phyloP scores from a whole-genome alignment of 148 eudicot genomes.

The Chenopodium album region DNA sequence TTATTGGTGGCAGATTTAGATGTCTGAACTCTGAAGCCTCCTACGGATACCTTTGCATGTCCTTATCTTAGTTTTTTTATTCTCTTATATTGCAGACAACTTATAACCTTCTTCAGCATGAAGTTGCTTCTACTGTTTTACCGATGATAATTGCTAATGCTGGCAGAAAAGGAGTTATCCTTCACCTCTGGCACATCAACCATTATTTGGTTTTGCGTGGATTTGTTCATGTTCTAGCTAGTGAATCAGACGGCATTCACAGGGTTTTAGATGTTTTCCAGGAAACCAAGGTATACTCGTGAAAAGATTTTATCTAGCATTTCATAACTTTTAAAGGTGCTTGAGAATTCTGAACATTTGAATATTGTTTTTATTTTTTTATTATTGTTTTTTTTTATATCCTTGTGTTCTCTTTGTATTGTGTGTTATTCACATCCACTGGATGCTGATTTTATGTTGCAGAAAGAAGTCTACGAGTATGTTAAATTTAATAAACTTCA shows the following conservation, averaged over 20 bases:
- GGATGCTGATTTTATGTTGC: not conserved
- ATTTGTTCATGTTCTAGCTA: slow-evolving; percentile 48
- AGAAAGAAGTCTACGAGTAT: not conserved
- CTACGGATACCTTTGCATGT: not conserved
- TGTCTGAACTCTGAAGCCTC: not conserved
- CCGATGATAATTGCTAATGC: slow-evolving; percentile 53
- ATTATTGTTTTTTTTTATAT: not conserved
- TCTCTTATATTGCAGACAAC: slow-evolving; percentile 56
- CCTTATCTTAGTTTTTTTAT: not conserved
- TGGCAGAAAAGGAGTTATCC: slow-evolving; percentile 43
- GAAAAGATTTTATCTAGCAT: not conserved
- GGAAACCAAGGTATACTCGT: slow-evolving; percentile 63
- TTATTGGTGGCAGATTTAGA: not conserved
- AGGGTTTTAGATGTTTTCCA: slow-evolving; percentile 70
- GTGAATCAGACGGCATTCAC: slow-evolving; percentile 47
- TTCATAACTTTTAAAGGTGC: not conserved
- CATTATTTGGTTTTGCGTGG: slow-evolving; percentile 60
- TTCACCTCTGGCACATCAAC: slow-evolving; percentile 73
- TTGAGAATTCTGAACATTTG: not conserved
- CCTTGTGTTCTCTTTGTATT: not conserved
- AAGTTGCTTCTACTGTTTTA: slow-evolving; percentile 60
- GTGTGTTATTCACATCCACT: not conserved
- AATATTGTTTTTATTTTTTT: too few species aligned
- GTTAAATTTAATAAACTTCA: not conserved
- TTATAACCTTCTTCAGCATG: slow-evolving; percentile 76